Conservation (phyloP, 1,139 yeast species). For the Hyphopichia fennica region DNA sequence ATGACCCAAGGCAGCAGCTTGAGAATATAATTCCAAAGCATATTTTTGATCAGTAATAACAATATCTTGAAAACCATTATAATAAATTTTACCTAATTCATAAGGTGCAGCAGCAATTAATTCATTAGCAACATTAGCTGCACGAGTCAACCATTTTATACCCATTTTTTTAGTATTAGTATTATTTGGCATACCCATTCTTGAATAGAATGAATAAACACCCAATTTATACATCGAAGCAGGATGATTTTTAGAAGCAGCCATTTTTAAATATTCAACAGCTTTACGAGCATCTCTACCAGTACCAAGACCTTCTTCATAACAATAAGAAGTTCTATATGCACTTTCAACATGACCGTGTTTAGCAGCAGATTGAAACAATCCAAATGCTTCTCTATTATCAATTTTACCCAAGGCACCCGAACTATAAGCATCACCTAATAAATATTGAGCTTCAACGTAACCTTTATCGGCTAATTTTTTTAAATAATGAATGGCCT, state of each 20-base stretch:
- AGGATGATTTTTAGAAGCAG: constrained; percentile 89
- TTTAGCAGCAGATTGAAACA: constrained; percentile 89
- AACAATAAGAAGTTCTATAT: constrained; percentile 86
- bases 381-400: constrained; percentile 67
- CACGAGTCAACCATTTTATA: constrained; percentile 89
- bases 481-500: constrained; percentile 70
- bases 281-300: constrained; percentile 87
- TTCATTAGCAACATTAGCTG: constrained; percentile 81
- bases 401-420: constrained; percentile 88
- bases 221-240: constrained; percentile 96
- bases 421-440: constrained; percentile 85
- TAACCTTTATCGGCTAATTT: constrained; percentile 79
- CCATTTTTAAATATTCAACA: constrained; percentile 77
- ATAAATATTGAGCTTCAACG: constrained; percentile 84
- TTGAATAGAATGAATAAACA: constrained; percentile 75
- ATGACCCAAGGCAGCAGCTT: constrained; percentile 88
- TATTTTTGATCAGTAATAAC: constrained; percentile 81
- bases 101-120: constrained; percentile 90
- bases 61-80: constrained; percentile 81
- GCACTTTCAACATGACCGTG: constrained; percentile 92
- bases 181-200: constrained; percentile 77
- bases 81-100: constrained; percentile 84
- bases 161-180: constrained; percentile 79
- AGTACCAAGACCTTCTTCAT: constrained; percentile 92
- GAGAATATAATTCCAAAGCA: constrained; percentile 82